These are phyloP conservation scores for Ganoderma multipileum DNA, from an alignment of 1,284 basidiomycete genomes.

Conservation along the genomic window DNA sequence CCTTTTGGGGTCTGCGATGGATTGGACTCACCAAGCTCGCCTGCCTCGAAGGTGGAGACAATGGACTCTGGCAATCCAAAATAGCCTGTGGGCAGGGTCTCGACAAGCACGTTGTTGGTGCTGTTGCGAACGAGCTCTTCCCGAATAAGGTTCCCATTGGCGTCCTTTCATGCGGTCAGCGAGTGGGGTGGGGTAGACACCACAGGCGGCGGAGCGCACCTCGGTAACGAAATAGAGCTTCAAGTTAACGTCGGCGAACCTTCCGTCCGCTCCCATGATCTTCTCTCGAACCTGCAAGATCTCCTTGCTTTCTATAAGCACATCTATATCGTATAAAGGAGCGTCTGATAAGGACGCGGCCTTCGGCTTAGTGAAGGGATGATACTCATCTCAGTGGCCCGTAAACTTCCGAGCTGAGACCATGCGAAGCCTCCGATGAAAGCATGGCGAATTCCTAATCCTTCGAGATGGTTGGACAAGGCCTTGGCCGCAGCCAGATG, in stretches of 20 bases:
- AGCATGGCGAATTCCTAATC: conserved; percentile 36
- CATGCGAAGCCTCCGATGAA: conserved; percentile 47
- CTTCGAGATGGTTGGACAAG: conserved; percentile 35
- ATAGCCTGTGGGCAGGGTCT: conserved; percentile 39
- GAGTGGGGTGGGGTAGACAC: background rate
- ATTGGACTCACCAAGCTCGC: conserved; percentile 12
- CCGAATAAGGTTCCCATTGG: background rate
- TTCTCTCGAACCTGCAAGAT: conserved; percentile 32
- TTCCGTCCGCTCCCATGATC: conserved; percentile 32
- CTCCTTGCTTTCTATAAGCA: conserved; percentile 40
- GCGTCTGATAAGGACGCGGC: background rate
- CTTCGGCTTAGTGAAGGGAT: background rate
- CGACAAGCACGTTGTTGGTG: conserved; percentile 40
- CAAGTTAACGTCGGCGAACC: conserved; percentile 37
- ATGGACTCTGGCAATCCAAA: conserved; percentile 39
- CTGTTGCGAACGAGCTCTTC: conserved; percentile 32
- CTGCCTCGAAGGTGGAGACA: conserved; percentile 29
- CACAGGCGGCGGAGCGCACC: conserved; percentile 21
- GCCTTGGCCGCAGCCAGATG: conserved; percentile 34
- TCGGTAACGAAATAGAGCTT: conserved; percentile 41
- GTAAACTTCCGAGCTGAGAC: conserved; percentile 40
- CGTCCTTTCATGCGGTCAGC: background rate
- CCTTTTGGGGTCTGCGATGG: background rate
- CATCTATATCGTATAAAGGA: conserved; percentile 42
- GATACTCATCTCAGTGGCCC: conserved; percentile 42